Base-by-base conservation (phyloP, 768 basidiomycete species). In the Arthromyces matolae region DNA sequence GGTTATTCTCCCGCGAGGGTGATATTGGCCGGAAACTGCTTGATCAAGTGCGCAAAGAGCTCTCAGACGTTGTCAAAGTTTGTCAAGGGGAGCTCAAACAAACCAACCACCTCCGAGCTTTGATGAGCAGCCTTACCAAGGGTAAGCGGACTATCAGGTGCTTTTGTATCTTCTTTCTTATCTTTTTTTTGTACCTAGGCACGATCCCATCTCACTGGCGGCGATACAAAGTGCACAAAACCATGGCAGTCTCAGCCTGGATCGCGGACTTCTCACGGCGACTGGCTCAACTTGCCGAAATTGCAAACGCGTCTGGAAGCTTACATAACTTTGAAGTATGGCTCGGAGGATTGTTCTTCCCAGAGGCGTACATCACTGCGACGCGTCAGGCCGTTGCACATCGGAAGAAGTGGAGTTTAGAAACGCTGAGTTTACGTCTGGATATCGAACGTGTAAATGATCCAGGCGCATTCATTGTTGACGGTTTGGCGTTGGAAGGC, bases 321-420 rank as follows among this genome's bases (percentile, higher is more conserved):
- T 67, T 86, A 53, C 76, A 71, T 54, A 74, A 88, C 56, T 71
- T 88, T 38, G 83, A 90, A 65, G 88, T 96, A 36, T 92, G 91
- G 89, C 80, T 98, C 12, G 93, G 95, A 19, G 89, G 91, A 0
- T 66, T 99, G 47, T 97, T 98, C 78, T 93, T 89, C 79, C 96
- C 95, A 0, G 91, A 94, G 60, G 94, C 93, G 3, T 98, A 93
- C 63, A 79, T 98, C 58, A 97, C 95, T 1, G 95, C 95, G 2
- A 94, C 93, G 2, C 78, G 95, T 42, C 95, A 99, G 66, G 83
- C 90, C n/a, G 89, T 93, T 4, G 96, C 95, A 2, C 94, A 97
- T 63, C 76, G 84, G 46, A 92, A 87, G 70, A 83, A 84, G 55
- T 91, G 90, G 87, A 94, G 92, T 65, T 69, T 99, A 53, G 95